Conservation (phyloP, 2,329 filamentous ascomycete species). For the Diplodia sapinea region DNA sequence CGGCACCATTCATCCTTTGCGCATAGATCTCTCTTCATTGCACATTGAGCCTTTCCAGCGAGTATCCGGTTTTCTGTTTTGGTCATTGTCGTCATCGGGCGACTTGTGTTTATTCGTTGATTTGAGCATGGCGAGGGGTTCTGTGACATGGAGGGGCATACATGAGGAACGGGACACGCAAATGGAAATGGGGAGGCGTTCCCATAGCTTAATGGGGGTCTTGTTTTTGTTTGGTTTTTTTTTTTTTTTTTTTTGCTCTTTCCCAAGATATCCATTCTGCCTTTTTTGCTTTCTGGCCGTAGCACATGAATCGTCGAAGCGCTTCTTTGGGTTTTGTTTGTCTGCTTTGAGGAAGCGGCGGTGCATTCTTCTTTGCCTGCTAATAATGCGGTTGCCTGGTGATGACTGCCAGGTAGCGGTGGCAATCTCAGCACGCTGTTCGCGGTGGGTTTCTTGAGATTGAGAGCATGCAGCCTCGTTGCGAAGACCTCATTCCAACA, state of each 20-base stretch:
- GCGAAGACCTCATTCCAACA: not conserved
- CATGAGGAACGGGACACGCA: not conserved
- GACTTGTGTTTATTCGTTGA: not conserved
- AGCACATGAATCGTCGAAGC: not conserved
- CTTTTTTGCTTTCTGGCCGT: not conserved
- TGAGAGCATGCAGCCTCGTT: not conserved
- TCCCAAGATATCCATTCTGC: not conserved
- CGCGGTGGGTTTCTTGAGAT: no score
- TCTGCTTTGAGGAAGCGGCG: no score
- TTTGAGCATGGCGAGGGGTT: conserved; percentile 11
- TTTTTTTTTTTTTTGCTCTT: not conserved
- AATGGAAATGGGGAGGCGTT: not conserved
- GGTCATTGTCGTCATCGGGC: not conserved
- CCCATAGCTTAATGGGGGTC: not conserved
- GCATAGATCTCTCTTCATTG: not conserved
- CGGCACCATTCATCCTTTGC: not conserved
- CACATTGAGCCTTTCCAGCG: not conserved
- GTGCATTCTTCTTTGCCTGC: no score
- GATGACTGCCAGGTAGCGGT: no score
- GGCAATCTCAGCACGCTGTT: no score
- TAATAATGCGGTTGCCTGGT: no score
- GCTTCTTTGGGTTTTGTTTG: no score
- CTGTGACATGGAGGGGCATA: not conserved
- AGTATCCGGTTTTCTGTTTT: not conserved
- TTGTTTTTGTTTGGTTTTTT: not conserved